Conservation (phyloP, 2,329 filamentous ascomycete genomes). For the Exserohilum rostratum region DNA sequence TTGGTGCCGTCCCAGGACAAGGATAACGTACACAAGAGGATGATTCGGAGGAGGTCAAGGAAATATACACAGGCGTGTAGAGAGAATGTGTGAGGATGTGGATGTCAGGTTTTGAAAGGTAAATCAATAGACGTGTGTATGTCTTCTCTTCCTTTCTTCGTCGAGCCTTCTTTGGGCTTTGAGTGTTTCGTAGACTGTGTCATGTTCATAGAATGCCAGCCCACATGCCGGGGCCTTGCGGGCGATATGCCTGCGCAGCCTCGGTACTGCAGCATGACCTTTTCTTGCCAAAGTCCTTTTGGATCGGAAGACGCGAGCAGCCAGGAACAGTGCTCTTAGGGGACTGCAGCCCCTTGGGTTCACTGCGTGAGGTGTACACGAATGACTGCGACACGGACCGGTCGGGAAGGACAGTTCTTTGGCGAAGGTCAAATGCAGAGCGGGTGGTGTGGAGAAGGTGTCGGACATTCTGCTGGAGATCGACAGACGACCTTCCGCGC, state of each 20-base stretch:
- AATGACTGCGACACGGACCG: slow-evolving; percentile 45
- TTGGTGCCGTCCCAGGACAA: slow-evolving; percentile 3
- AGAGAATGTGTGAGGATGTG: slow-evolving; percentile 11
- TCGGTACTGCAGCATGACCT: slow-evolving; percentile 71
- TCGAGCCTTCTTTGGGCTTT: slow-evolving; percentile 26
- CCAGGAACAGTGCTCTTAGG: slow-evolving; percentile 50
- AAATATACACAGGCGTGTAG: slow-evolving; percentile 29
- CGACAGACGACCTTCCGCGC: slow-evolving; percentile 66
- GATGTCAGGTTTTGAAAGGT: slow-evolving; percentile 3
- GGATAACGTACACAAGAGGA: slow-evolving; percentile 16
- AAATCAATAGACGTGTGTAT: slow-evolving; percentile 7
- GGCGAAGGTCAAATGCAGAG: slow-evolving; percentile 48
- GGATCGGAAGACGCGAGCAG: slow-evolving; percentile 51
- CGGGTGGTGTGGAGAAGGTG: slow-evolving; percentile 59
- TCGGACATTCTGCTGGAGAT: slow-evolving; percentile 71
- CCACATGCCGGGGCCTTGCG: slow-evolving; percentile 70
- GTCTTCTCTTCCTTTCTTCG: slow-evolving; percentile 24
- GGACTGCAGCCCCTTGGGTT: slow-evolving; percentile 47
- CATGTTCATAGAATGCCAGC: slow-evolving; percentile 60
- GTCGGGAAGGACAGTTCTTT: slow-evolving; percentile 44
- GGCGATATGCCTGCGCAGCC: slow-evolving; percentile 58
- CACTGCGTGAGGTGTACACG: slow-evolving; percentile 32
- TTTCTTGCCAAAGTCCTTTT: slow-evolving; percentile 62
- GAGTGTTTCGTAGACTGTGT: slow-evolving; percentile 11
- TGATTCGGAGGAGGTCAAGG: slow-evolving; percentile 15